A percentile compares a stretch with the other conserved stretches of the same genome.
Conservation (phyloP, 1,284 basidiomycete species). For the Vanrija sp. region DNA sequence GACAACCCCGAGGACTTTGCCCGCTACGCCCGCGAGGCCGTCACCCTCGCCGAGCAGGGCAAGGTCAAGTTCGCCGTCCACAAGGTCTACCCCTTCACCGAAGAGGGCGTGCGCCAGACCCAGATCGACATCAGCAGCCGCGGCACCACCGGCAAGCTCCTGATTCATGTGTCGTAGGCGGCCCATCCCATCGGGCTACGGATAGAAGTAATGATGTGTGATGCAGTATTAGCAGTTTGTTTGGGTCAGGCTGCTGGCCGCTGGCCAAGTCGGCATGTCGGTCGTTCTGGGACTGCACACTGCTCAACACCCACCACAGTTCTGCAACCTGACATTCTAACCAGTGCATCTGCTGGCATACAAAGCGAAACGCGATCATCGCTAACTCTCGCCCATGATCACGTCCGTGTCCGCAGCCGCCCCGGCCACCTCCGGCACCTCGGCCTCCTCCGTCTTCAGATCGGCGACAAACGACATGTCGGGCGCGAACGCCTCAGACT, state of each 20-base stretch:
- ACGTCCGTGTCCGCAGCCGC: too few species aligned
- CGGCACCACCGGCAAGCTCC: slow-evolving; percentile 74
- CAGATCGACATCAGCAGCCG: slow-evolving; percentile 76
- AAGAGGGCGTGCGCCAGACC: slow-evolving; percentile 70
- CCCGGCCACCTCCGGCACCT: not conserved
- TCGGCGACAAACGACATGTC: not conserved
- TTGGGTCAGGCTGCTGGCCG: too few species aligned
- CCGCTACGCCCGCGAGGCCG: slow-evolving; percentile 65
- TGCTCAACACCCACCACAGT: too few species aligned
- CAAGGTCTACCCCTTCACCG: slow-evolving; percentile 77
- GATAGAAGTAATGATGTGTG: too few species aligned
- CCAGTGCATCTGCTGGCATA: too few species aligned
- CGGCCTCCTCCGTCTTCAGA: not conserved
- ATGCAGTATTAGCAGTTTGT: too few species aligned
- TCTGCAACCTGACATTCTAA: too few species aligned
- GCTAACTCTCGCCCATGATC: too few species aligned
- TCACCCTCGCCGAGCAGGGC: slow-evolving; percentile 60
- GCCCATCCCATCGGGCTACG: too few species aligned
- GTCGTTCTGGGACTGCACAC: too few species aligned
- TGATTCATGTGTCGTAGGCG: slow-evolving; percentile 59
- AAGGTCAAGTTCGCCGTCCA: slow-evolving; percentile 66
- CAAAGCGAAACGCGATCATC: too few species aligned
- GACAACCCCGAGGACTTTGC: slow-evolving; percentile 67
- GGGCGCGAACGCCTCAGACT: not conserved
- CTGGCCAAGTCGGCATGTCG: too few species aligned